phyloP scores from a whole-genome alignment of 306 rosid genomes.

The Inga leiocalycina region DNA sequence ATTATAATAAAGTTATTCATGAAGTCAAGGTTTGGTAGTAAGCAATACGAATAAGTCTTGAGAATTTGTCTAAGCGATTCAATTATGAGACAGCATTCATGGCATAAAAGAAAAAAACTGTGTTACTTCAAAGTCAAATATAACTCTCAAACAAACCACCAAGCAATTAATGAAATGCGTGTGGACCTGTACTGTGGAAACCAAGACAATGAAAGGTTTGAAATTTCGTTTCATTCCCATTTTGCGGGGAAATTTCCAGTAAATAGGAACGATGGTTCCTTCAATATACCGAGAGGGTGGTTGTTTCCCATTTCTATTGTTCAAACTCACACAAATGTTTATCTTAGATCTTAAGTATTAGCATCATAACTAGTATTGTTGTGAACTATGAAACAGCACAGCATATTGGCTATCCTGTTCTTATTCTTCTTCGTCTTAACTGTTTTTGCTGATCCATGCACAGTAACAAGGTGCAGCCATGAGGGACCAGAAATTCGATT shows the following conservation, averaged over 20 bases:
- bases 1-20: too few species aligned
- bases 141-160: not conserved
- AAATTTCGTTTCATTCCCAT: not conserved
- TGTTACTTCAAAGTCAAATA: not conserved
- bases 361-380: not conserved
- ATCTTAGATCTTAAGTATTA: not conserved
- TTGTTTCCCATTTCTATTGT: not conserved
- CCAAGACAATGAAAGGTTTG: not conserved
- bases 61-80: too few species aligned
- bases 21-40: too few species aligned
- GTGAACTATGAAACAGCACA: not conserved
- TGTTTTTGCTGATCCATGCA: conserved; percentile 18
- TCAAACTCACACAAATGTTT: not conserved
- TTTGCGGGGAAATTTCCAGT: not conserved
- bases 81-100: too few species aligned
- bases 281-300: not conserved
- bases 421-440: too few species aligned
- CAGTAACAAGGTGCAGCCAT: conserved; percentile 16
- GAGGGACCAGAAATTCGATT: conserved; percentile 28
- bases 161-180: not conserved
- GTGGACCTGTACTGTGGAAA: not conserved
- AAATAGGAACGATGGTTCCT: not conserved
- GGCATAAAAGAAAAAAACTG: not conserved
- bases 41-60: too few species aligned
- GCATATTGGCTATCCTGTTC: not conserved